Conservation (phyloP, 169 alveolate genomes). For the Eimeria necatrix region DNA sequence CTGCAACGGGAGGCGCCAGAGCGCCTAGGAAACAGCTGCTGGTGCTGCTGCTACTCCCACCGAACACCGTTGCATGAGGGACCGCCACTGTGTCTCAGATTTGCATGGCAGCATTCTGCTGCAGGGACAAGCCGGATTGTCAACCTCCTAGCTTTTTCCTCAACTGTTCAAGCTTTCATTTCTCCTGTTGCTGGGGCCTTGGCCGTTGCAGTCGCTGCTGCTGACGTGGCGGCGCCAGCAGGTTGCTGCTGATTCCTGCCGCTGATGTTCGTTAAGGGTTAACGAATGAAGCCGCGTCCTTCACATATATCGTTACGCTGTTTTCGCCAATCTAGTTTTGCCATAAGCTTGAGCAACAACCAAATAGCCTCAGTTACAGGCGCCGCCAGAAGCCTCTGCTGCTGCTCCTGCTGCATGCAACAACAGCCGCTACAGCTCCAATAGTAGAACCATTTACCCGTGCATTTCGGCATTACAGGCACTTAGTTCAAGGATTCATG, state of each 20-base stretch:
- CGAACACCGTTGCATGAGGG: background rate
- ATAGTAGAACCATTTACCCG: background rate
- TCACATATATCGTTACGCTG: too few species aligned
- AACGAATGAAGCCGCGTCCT: too few species aligned
- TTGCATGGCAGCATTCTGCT: background rate
- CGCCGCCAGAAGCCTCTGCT: background rate
- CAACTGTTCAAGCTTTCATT: too few species aligned
- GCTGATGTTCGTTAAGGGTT: background rate
- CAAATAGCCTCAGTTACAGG: background rate
- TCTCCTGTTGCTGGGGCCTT: background rate
- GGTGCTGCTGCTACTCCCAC: conserved; percentile 34
- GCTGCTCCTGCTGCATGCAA: conserved; percentile 33
- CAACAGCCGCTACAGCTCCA: background rate
- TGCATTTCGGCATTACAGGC: background rate
- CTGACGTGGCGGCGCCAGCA: background rate
- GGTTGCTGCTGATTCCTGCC: background rate
- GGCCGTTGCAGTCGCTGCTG: background rate
- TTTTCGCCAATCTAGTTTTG: background rate
- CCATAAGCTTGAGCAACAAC: too few species aligned
- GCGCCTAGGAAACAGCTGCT: conserved; percentile 5
- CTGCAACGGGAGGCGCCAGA: background rate
- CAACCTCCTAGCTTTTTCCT: too few species aligned
- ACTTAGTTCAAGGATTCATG: too few species aligned
- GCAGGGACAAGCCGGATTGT: too few species aligned
- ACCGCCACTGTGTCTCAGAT: background rate